Conservation (phyloP, 192 early-diverging fungal genomes). For the Coemansia sp. region DNA sequence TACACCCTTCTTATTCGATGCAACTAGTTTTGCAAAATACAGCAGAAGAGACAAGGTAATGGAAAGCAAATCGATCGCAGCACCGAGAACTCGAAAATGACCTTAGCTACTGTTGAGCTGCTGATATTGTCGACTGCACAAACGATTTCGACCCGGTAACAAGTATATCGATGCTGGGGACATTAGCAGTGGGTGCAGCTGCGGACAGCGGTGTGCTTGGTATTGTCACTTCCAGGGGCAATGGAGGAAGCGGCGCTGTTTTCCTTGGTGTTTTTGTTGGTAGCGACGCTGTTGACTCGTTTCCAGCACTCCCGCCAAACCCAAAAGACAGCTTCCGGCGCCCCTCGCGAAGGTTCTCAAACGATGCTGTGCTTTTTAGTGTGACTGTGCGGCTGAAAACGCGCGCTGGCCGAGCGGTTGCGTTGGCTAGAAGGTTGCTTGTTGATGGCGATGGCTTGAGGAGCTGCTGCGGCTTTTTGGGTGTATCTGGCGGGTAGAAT, state of each 20-base stretch:
- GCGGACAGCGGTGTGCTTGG: neutral
- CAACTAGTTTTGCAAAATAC: no score
- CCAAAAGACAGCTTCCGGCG: slow-evolving; percentile 27
- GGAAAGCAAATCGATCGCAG: no score
- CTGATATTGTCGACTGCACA: slow-evolving; percentile 29
- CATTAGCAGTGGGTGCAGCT: neutral
- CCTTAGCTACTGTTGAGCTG: slow-evolving; percentile 20
- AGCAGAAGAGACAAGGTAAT: neutral
- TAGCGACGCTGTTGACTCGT: slow-evolving; percentile 29
- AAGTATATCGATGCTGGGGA: slow-evolving; percentile 25
- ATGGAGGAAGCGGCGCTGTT: slow-evolving; percentile 12
- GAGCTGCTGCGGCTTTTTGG: slow-evolving; percentile 10
- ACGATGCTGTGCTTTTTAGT: slow-evolving; percentile 26
- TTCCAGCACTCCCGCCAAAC: slow-evolving; percentile 10
- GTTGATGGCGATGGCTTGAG: slow-evolving; percentile 27
- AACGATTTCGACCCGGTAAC: slow-evolving; percentile 45
- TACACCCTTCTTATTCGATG: no score
- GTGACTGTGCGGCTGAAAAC: slow-evolving; percentile 22
- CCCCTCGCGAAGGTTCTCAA: slow-evolving; percentile 32
- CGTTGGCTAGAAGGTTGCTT: slow-evolving; percentile 13
- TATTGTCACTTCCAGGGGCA: slow-evolving; percentile 9
- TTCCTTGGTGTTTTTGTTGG: slow-evolving; percentile 17
- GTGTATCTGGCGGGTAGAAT: slow-evolving; percentile 18
- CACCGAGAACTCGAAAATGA: no score
- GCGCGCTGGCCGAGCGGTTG: slow-evolving; percentile 16